Percentiles rank a stretch among this genome's conserved stretches.
phyloP scores from a whole-genome alignment of 2,329 filamentous ascomycete species.

The Fusarium nematophilum region DNA sequence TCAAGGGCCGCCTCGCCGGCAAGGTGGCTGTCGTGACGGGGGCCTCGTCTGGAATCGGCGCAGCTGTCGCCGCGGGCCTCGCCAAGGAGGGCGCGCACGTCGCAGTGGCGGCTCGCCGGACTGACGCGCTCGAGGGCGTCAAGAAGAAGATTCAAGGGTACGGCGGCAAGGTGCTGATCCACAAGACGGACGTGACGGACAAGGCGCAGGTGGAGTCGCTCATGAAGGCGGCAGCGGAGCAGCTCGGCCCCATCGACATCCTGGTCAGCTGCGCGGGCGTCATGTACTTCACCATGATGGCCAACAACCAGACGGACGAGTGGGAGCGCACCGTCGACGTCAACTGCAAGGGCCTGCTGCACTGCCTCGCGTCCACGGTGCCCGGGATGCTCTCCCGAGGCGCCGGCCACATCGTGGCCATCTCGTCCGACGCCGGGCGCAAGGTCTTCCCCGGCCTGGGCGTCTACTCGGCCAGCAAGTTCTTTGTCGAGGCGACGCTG shows the following conservation, averaged over 20 bases:
- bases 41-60: constrained; percentile 82
- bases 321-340: constrained; percentile 88
- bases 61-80: constrained; percentile 76
- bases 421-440: constrained; percentile 83
- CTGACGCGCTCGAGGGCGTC: constrained; percentile 74
- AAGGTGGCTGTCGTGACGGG: constrained; percentile 82
- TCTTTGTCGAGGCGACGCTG: constrained; percentile 87
- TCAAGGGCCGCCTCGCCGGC: constrained; percentile 71
- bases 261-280: constrained; percentile 85
- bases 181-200: constrained; percentile 79
- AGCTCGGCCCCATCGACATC: constrained; percentile 80
- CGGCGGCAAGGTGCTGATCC: constrained; percentile 74
- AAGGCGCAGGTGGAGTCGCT: constrained; percentile 74
- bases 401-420: constrained; percentile 79
- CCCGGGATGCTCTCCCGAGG: constrained; percentile 78
- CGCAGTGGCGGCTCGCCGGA: constrained; percentile 77
- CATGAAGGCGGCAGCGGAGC: constrained; percentile 65
- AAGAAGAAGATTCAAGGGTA: constrained; percentile 68
- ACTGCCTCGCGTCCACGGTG: constrained; percentile 76
- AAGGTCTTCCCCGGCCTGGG: constrained; percentile 86
- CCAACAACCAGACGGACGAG: constrained; percentile 76
- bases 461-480: constrained; percentile 85
- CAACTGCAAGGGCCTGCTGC: constrained; percentile 85
- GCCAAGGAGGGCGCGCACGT: constrained; percentile 78
- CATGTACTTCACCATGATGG: constrained; percentile 93